Conservation (phyloP, 441 rosid genomes). For the Pelargonium australe region DNA sequence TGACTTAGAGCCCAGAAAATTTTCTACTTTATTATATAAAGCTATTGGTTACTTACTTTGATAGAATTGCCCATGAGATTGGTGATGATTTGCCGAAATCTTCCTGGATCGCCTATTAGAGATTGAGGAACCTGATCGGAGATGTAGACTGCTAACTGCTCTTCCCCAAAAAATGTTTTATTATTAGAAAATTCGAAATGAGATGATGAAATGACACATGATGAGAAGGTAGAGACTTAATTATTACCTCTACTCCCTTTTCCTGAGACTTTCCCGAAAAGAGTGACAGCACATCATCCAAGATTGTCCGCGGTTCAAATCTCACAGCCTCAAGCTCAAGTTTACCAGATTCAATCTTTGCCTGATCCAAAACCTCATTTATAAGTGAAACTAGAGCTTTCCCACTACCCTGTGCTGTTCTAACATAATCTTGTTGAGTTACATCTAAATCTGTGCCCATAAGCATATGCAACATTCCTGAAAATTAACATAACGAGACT, state of each 20-base stretch:
- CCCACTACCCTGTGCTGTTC: constrained; percentile 85
- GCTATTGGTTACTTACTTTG: constrained; percentile 37
- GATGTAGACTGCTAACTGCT: constrained; percentile 77
- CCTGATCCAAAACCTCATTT: constrained; percentile 90
- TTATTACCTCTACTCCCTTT: constrained; percentile 71
- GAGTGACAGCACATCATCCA: constrained; percentile 74
- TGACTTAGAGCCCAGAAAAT: too few species aligned
- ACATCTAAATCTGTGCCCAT: constrained; percentile 80
- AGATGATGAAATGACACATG: constrained; percentile 9
- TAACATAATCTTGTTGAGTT: constrained; percentile 66
- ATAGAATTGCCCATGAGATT: constrained; percentile 92
- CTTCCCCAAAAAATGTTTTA: constrained; percentile 20
- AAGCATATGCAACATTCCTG: constrained; percentile 92
- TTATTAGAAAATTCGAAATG: constrained; percentile 18
- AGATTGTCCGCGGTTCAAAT: constrained; percentile 60
- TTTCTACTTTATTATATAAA: too few species aligned
- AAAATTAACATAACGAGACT: constrained; percentile 3
- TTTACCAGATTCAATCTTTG: constrained; percentile 95
- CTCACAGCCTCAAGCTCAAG: constrained; percentile 81
- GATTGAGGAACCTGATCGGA: constrained; percentile 69
- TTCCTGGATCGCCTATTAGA: constrained; percentile 78
- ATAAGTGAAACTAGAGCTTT: constrained; percentile 72
- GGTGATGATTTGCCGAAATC: constrained; percentile 80
- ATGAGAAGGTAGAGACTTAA: constrained; percentile 8
- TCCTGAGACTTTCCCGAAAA: constrained; percentile 62